These are phyloP conservation scores for Eucalyptus sideroxylon DNA, from an alignment of 345 rosid genomes.

Conservation along the genomic window DNA sequence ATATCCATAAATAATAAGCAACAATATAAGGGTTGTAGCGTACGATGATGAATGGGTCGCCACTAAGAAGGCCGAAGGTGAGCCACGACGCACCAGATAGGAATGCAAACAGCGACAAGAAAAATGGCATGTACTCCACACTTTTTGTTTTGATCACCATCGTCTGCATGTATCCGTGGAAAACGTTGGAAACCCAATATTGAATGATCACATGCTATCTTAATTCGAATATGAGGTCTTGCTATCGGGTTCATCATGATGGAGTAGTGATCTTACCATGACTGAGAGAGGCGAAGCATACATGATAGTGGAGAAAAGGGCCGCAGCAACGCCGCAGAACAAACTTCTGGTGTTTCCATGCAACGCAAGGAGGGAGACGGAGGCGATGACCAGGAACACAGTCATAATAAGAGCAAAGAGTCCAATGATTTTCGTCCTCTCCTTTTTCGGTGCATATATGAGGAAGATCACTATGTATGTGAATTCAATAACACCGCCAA, in stretches of 20 bases:
- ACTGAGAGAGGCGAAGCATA: slow-evolving; percentile 28
- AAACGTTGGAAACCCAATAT: not conserved
- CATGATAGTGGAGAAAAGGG: slow-evolving; percentile 23
- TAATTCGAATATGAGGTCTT: not conserved
- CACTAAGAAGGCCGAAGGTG: slow-evolving; percentile 17
- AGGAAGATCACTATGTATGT: slow-evolving; percentile 14
- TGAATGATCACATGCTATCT: not conserved
- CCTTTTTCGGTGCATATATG: slow-evolving; percentile 10
- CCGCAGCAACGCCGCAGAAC: slow-evolving; percentile 19
- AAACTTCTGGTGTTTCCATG: slow-evolving; percentile 13
- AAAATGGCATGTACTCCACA: slow-evolving; percentile 36
- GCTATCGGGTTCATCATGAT: not conserved
- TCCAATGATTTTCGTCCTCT: slow-evolving; percentile 9
- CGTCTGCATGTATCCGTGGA: not conserved
- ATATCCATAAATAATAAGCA: not conserved
- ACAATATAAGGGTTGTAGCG: not conserved
- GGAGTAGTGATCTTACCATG: slow-evolving; percentile 11
- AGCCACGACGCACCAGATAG: slow-evolving; percentile 23
- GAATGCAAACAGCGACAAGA: slow-evolving; percentile 28
- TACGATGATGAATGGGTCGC: slow-evolving; percentile 23
- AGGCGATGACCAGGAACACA: slow-evolving; percentile 4
- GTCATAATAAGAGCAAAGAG: slow-evolving; percentile 6
- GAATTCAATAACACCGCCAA: slow-evolving; percentile 13
- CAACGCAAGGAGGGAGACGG: slow-evolving; percentile 7
- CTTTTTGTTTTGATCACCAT: slow-evolving; percentile 28